Percentiles rank a stretch among this genome's conserved stretches.
These are phyloP conservation scores for Nemania diffusa DNA, from an alignment of 2,329 filamentous ascomycete species.

Conservation along the genomic window DNA sequence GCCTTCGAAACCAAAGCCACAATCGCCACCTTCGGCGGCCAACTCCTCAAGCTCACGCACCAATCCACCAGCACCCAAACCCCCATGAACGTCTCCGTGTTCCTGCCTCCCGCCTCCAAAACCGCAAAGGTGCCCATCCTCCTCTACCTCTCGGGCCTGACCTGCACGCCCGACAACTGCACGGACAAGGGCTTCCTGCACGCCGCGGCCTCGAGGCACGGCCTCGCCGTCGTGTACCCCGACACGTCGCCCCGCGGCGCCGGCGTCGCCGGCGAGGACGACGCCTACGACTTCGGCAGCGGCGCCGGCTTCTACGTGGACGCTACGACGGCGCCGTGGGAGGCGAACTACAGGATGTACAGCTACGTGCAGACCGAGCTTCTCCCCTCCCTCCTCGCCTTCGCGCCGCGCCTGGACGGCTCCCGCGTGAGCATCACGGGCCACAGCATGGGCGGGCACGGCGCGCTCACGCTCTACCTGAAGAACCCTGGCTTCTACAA, in stretches of 20 bases:
- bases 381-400: constrained; percentile 75
- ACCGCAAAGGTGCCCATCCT: constrained; percentile 76
- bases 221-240: constrained; percentile 93
- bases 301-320: constrained; percentile 96
- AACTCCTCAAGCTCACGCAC: constrained; percentile 94
- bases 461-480: constrained; percentile 89
- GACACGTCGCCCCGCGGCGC: constrained; percentile 93
- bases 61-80: constrained; percentile 80
- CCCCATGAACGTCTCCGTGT: constrained; percentile 93
- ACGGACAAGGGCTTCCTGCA: constrained; percentile 92
- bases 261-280: constrained; percentile 83
- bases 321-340: constrained; percentile 79
- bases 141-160: constrained; percentile 92
- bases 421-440: constrained; percentile 84
- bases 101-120: constrained; percentile 78
- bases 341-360: constrained; percentile 90
- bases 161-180: constrained; percentile 91
- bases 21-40: constrained; percentile 92
- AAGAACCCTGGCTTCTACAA: constrained; percentile 92
- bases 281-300: constrained; percentile 89
- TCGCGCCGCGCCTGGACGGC: constrained; percentile 70
- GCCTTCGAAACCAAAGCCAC: constrained; percentile 88
- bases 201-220: constrained; percentile 78
- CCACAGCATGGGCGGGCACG: constrained; percentile 97
- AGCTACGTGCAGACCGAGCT: constrained; percentile 90